Base-by-base conservation (phyloP, 2,329 filamentous ascomycete species). In the Fusarium penzigii region DNA sequence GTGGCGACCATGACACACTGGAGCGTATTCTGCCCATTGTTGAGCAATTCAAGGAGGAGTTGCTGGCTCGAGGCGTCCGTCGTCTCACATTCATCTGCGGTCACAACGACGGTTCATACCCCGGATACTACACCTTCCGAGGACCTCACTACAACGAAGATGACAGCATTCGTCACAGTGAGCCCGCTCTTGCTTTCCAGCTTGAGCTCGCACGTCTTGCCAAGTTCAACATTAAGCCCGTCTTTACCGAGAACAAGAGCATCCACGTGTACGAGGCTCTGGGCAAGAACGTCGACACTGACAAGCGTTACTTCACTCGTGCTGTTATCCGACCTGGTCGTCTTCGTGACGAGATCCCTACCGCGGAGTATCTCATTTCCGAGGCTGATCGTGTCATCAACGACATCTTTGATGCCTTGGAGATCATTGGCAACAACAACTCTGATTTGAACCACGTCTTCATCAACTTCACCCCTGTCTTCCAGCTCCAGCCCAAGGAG, bases 371-470 rank as follows among this genome's bases (percentile, higher is more conserved):
- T 76, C 84, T 99, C 70, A 95, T 96, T 65, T 97, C 92, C 1
- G 94, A 99, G 78, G 92, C 93, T 39, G 93, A 99, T 69, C 88
- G 94, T 58, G 82, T 97, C 65, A 92, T 99, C 83, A 97, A 91
- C 71, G 94, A 99, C 70, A 97, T 99, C 67, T 85, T 97, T 47
- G 94, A 99, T 70, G 94, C 94, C 42, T 81, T 99, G 52, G 94
- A 99, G 81, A 97, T 99, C 65, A 95, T 97, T 69, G 94, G 94
- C 69, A 97, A 96, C 82, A 97, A 97, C 79, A 95, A 96, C 78
- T 96, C 94, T 46, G 94, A 99, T 80, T 83, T 99, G 70, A 99
- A 99, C 81, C 94, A 99, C 78, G 94, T 99, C 82, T 99, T 99
- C 80, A 94, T 99, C 82, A 97, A 99, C 83, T 99, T 99, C 79